These are phyloP conservation scores for Gossypium schwendimanii DNA, from an alignment of 441 rosid species.

Conservation along the genomic window DNA sequence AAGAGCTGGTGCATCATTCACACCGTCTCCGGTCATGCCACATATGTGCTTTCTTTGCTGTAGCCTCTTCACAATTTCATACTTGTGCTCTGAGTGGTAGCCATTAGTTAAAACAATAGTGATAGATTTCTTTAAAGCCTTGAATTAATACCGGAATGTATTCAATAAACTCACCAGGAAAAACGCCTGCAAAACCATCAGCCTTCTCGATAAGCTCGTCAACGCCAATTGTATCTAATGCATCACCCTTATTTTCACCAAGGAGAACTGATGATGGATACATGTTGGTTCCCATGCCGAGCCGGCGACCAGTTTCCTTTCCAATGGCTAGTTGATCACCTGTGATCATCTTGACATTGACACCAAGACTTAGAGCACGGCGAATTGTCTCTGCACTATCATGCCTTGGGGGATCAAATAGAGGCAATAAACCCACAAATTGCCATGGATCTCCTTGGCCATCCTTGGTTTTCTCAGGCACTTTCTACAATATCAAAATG, in stretches of 20 bases:
- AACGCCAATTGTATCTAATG: constrained; percentile 34
- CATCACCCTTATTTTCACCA: constrained; percentile 41
- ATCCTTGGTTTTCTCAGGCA: constrained; percentile 16
- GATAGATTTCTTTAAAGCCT: not conserved
- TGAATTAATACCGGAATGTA: not conserved
- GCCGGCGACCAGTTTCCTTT: constrained; percentile 67
- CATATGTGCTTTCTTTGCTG: constrained; percentile 59
- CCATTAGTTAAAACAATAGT: constrained; percentile 9
- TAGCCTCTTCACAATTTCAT: constrained; percentile 61
- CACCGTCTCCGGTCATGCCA: constrained; percentile 77
- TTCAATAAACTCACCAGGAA: constrained; percentile 25
- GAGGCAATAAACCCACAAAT: constrained; percentile 62
- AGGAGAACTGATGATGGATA: constrained; percentile 65
- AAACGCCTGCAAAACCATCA: constrained; percentile 73
- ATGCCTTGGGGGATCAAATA: constrained; percentile 73
- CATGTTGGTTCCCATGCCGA: constrained; percentile 77
- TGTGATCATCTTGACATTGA: constrained; percentile 72
- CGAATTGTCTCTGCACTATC: constrained; percentile 71
- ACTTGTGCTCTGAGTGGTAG: constrained; percentile 48
- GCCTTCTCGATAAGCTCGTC: constrained; percentile 79
- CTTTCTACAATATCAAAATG: not conserved
- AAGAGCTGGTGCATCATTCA: constrained; percentile 67
- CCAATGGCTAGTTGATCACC: constrained; percentile 75
- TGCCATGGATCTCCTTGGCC: constrained; percentile 30
- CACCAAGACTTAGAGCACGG: constrained; percentile 63